Percentiles rank a stretch among this genome's conserved stretches.
Evolutionary conservation across 2,329 filamentous ascomycete genomes (phyloP).

Genomic region (Beauveria medogensis): DNA sequence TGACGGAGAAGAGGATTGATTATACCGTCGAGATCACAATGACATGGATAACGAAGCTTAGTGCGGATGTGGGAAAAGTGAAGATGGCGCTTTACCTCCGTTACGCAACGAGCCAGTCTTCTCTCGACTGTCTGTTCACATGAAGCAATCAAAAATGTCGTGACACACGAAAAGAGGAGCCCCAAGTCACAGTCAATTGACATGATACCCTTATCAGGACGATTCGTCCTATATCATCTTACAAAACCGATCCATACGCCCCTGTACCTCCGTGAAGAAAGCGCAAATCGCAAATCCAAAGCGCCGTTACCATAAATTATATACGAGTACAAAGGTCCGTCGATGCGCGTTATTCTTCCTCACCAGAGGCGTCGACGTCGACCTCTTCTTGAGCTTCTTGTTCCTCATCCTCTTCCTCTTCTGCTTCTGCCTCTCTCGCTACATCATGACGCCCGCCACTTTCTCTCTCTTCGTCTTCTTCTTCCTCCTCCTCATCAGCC

Average conservation of each 20-base stretch:
- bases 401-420: not conserved
- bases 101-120: no score
- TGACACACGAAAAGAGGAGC: not conserved
- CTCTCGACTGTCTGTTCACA: not conserved
- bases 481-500: not conserved
- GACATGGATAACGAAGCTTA: not conserved
- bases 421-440: not conserved
- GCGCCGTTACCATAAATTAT: not conserved
- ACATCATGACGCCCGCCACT: not conserved
- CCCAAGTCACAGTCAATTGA: not conserved
- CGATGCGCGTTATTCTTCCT: slow-evolving; percentile 20
- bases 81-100: no score
- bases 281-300: slow-evolving; percentile 4
- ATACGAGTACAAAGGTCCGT: not conserved
- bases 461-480: not conserved
- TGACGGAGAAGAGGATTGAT: no score
- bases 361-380: slow-evolving; percentile 28
- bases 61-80: no score
- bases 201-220: not conserved
- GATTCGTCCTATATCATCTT: not conserved
- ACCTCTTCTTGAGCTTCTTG: slow-evolving; percentile 12
- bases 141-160: no score
- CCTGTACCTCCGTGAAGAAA: not conserved
- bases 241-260: slow-evolving; percentile 4
- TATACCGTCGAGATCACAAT: no score